Base-by-base conservation (phyloP, 2,329 filamentous ascomycete species). In the Trichoderma aggressivum region DNA sequence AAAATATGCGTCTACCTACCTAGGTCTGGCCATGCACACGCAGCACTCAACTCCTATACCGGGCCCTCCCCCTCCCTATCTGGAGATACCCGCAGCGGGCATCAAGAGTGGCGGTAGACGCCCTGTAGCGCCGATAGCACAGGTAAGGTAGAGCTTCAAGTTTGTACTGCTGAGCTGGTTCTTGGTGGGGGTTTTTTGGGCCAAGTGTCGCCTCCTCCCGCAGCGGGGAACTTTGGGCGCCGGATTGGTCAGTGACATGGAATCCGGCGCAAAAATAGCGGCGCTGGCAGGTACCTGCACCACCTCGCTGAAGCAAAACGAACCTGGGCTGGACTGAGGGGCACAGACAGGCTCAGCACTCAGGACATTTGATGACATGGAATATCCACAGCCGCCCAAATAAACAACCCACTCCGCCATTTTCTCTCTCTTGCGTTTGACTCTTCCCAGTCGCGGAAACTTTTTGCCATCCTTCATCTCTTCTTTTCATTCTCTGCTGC, bases 361-460 rank as follows among this genome's bases (percentile, higher is more conserved):
- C 39, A 43, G 39, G 18, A 43, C 39, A n/a, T n/a, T n/a, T n/a
- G n/a, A 43, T 24, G 28, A 30, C 36, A 47, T 64, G 24, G 30
- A 55, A 64, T 67, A 71, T 53, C 69, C 69, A 71, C 60, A 62
- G 53, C 68, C 43, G 39, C 39, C 62, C 70, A 66, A 55, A 64
- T 56, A 70, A 71, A 67, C 70, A 70, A 71, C 60, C 69, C 69
- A 64, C 63, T 71, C 68, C 68, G 68, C 68, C 68, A 64, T 70
- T 70, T 70, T 64, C 70, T n/a, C n/a, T n/a, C 63, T 58, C 47
- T 28, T 61, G 61, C 26, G 28, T 32, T 32, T 28, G 5, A 43
- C 43, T 32, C 47, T 53, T 36, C 34, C 34, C 28, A 6, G 68
- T 63, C 47, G 59, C 68, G 53, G 32, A 56, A 70, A 43, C 59